Evolutionary conservation across 768 basidiomycete species (phyloP).

Genomic region (Mycena pura): DNA sequence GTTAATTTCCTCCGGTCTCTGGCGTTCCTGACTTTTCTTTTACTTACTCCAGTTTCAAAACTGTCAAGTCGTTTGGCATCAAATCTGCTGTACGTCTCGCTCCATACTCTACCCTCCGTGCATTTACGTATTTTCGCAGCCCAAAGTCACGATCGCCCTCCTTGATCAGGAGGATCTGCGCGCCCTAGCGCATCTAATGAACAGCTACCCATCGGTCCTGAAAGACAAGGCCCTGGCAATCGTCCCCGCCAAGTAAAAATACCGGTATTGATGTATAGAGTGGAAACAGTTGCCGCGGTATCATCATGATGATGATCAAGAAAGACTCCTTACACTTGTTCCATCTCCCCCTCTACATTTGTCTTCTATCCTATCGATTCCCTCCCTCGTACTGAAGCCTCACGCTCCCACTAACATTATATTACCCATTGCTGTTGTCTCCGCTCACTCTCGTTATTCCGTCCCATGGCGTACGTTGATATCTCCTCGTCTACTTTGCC

Average conservation of each 20-base stretch:
- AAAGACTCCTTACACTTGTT: neutral
- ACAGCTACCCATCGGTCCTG: constrained; percentile 81
- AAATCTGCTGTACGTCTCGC: constrained; percentile 70
- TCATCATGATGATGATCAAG: neutral
- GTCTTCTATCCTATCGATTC: neutral
- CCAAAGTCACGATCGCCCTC: constrained; percentile 84
- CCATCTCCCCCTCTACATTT: neutral
- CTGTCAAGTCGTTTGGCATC: constrained; percentile 81
- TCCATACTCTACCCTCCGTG: neutral
- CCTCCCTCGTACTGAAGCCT: too few relatives aligned
- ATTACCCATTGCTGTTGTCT: too few relatives aligned
- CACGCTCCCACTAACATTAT: too few relatives aligned
- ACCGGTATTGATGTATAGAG: neutral
- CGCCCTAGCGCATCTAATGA: constrained; percentile 84
- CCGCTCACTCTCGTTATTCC: too few relatives aligned
- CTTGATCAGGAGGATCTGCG: constrained; percentile 87
- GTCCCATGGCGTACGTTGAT: constrained; percentile 1
- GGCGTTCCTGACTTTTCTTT: neutral
- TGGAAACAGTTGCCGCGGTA: neutral
- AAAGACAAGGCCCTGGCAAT: constrained; percentile 70
- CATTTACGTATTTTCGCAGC: constrained; percentile 45
- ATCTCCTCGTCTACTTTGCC: neutral
- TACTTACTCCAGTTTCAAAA: constrained; percentile 47
- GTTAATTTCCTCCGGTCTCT: constrained; percentile 31
- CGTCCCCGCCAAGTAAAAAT: constrained; percentile 31